These are phyloP conservation scores for Prunus mongolica DNA, from an alignment of 306 rosid genomes.

Conservation along the genomic window DNA sequence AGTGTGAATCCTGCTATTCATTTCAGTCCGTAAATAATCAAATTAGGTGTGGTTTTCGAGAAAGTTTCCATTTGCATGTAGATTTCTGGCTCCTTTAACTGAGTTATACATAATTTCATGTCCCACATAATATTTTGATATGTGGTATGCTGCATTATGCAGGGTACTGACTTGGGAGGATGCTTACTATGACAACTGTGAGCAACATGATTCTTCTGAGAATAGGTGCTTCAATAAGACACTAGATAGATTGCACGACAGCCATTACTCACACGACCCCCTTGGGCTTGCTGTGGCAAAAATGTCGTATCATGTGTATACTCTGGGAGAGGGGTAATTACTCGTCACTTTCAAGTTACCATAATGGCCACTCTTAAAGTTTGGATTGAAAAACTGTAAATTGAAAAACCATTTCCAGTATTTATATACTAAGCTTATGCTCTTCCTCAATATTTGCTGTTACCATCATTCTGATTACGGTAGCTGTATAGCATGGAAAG, in stretches of 20 bases:
- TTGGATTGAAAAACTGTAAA: not conserved
- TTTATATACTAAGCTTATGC: not conserved
- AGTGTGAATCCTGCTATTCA: not conserved
- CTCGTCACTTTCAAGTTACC: constrained; percentile 10
- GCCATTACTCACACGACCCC: constrained; percentile 54
- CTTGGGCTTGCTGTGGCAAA: constrained; percentile 84
- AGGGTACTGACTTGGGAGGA: constrained; percentile 98
- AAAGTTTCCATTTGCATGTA: not conserved
- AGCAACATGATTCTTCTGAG: constrained; percentile 41
- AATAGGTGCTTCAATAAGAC: constrained; percentile 44
- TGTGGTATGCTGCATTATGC: constrained; percentile 25
- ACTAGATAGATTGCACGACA: constrained; percentile 44
- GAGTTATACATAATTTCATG: not conserved
- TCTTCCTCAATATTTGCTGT: not conserved
- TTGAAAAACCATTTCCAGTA: not conserved
- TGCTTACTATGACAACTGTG: constrained; percentile 70
- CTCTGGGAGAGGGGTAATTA: constrained; percentile 93
- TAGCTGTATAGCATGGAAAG: not conserved
- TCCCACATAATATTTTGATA: not conserved
- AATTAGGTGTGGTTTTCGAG: not conserved
- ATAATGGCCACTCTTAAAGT: not conserved
- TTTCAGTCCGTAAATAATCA: not conserved
- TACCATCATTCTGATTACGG: not conserved
- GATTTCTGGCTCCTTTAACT: not conserved
- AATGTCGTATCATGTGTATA: constrained; percentile 82